Percentiles rank a stretch among this genome's conserved stretches.
phyloP scores from a whole-genome alignment of 805 yeast species.

The Spathaspora sp. region DNA sequence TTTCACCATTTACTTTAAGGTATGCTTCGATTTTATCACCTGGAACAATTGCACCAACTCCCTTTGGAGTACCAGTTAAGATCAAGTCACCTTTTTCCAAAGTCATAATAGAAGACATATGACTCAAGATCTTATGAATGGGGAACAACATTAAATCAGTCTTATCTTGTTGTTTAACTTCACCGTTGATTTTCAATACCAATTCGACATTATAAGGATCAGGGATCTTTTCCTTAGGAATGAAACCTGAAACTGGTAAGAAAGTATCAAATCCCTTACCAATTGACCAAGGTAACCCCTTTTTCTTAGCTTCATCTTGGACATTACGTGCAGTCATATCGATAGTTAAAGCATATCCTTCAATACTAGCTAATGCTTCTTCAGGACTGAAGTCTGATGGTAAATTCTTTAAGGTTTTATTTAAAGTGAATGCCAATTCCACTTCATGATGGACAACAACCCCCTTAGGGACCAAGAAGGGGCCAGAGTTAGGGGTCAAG shows the following conservation, averaged over 20 bases:
- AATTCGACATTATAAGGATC: conserved; percentile 72
- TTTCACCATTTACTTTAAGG: conserved; percentile 52
- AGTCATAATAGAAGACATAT: conserved; percentile 88
- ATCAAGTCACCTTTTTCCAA: conserved; percentile 86
- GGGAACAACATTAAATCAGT: conserved; percentile 86
- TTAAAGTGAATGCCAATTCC: conserved; percentile 79
- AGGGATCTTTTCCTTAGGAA: conserved; percentile 61
- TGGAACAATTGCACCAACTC: conserved; percentile 80
- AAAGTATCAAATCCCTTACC: conserved; percentile 97
- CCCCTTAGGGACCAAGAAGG: conserved; percentile 80
- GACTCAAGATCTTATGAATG: conserved; percentile 72
- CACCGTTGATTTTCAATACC: conserved; percentile 66
- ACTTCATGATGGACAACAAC: conserved; percentile 90
- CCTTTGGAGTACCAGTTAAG: conserved; percentile 96
- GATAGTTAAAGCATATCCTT: conserved; percentile 84
- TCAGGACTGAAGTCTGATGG: conserved; percentile 54
- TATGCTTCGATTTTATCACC: conserved; percentile 77
- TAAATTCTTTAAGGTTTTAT: conserved; percentile 58
- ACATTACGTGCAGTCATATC: conserved; percentile 96
- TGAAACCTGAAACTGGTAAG: conserved; percentile 75
- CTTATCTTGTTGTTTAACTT: conserved; percentile 65
- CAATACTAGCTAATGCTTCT: conserved; percentile 75
- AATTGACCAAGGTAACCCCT: conserved; percentile 95
- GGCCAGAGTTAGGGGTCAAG: conserved; percentile 57
- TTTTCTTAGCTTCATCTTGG: conserved; percentile 89